Evolutionary conservation across 2,329 filamentous ascomycete species (phyloP).

Genomic region (Pseudogymnoascus sp.): DNA sequence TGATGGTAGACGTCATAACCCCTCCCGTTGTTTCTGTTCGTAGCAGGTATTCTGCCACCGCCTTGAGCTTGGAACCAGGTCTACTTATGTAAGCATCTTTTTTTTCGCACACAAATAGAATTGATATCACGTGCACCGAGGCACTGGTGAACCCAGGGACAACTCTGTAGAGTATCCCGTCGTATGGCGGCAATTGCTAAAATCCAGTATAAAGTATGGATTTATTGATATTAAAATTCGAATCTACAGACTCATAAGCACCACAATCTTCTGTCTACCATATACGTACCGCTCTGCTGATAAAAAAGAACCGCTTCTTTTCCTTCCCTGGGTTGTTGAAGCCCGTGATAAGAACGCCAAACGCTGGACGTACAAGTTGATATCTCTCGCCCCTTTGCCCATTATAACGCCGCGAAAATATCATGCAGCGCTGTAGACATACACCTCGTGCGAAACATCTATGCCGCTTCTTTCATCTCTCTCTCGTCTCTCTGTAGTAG

Average conservation of each 20-base stretch:
- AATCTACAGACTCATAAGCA: constrained; percentile 4
- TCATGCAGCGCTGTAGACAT: constrained; percentile 3
- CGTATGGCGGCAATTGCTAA: background rate
- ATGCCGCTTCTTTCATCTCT: constrained; percentile 2
- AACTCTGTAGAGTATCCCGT: background rate
- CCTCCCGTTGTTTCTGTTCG: background rate
- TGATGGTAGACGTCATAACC: background rate
- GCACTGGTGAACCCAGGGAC: background rate
- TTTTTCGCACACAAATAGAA: background rate
- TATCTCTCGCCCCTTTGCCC: constrained; percentile 7
- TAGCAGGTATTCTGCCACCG: background rate
- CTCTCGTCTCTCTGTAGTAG: background rate
- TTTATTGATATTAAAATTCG: constrained; percentile 7
- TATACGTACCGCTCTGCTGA: constrained; percentile 2
- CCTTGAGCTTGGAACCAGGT: background rate
- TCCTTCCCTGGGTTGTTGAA: constrained; percentile 10
- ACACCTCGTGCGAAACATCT: constrained; percentile 1
- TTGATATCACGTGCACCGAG: background rate
- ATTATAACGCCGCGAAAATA: constrained; percentile 1
- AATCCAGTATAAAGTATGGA: background rate
- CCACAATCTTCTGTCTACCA: background rate
- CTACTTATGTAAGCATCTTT: background rate
- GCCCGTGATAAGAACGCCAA: constrained; percentile 8
- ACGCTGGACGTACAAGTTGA: constrained; percentile 9
- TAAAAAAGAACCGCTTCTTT: constrained; percentile 2